These are phyloP conservation scores for Nicotiana attenuata DNA, from an alignment of 257 asterid species.

Conservation along the genomic window DNA sequence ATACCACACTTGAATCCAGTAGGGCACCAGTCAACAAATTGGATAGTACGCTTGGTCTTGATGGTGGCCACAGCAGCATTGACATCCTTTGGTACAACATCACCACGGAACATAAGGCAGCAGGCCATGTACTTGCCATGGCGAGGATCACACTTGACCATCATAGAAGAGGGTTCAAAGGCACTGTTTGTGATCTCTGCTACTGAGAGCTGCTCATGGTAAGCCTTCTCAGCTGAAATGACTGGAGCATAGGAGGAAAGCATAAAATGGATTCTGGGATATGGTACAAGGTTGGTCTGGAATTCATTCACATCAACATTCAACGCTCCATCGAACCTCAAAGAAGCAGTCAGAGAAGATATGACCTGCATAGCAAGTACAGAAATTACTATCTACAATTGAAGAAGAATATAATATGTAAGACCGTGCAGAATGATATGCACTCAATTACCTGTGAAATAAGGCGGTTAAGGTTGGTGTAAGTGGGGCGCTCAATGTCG, in stretches of 20 bases:
- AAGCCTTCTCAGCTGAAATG: slow-evolving; percentile 25
- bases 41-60: slow-evolving; percentile 28
- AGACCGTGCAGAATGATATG: neutral
- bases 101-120: slow-evolving; percentile 28
- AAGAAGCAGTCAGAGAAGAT: slow-evolving; percentile 26
- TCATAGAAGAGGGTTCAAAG: slow-evolving; percentile 27
- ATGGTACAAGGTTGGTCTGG: slow-evolving; percentile 29
- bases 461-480: slow-evolving; percentile 28
- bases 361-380: slow-evolving; percentile 15
- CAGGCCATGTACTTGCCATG: slow-evolving; percentile 31
- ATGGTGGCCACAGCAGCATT: slow-evolving; percentile 28
- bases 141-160: slow-evolving; percentile 30
- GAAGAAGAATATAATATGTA: neutral
- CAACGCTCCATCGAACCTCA: slow-evolving; percentile 30
- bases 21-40: slow-evolving; percentile 29
- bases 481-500: slow-evolving; percentile 23
- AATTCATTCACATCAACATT: slow-evolving; percentile 27
- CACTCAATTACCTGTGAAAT: slow-evolving; percentile 21
- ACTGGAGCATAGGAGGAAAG: slow-evolving; percentile 26
- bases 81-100: slow-evolving; percentile 26
- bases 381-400: neutral
- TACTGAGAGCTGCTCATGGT: slow-evolving; percentile 26
- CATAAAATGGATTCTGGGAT: slow-evolving; percentile 23
- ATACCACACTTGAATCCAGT: slow-evolving; percentile 30
- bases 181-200: slow-evolving; percentile 28